phyloP scores from a whole-genome alignment of 1,139 yeast species.

The Geotrichum fermentans region DNA sequence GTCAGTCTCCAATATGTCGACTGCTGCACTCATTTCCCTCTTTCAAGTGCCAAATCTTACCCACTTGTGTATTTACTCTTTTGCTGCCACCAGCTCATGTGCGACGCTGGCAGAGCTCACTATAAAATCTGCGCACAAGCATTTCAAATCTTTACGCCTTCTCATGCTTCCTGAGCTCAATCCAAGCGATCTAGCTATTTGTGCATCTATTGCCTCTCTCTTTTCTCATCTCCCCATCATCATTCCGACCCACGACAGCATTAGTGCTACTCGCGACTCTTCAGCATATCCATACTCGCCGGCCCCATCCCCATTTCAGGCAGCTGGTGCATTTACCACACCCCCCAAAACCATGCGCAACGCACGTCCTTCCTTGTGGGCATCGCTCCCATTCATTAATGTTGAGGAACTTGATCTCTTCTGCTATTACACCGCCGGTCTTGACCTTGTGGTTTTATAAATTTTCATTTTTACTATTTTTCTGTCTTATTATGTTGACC shows the following conservation, averaged over 20 bases:
- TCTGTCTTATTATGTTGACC: background rate
- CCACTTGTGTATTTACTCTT: conserved; percentile 11
- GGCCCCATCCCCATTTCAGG: background rate
- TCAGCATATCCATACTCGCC: background rate
- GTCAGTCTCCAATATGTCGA: conserved; percentile 2
- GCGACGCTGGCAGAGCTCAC: conserved; percentile 3
- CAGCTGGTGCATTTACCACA: background rate
- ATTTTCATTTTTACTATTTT: background rate
- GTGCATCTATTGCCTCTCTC: background rate
- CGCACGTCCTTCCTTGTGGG: background rate
- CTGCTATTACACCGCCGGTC: background rate
- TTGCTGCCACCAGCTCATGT: conserved; percentile 7
- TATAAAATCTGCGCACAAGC: background rate
- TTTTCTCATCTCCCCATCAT: background rate
- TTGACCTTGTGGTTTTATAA: background rate
- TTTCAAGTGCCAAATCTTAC: background rate
- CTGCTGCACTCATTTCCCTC: conserved; percentile 1
- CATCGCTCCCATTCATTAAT: background rate
- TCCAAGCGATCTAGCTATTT: background rate
- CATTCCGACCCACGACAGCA: background rate
- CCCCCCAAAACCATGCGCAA: background rate
- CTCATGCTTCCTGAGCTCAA: background rate
- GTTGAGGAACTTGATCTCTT: background rate
- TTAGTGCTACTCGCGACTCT: background rate
- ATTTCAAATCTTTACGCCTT: background rate